Percentiles rank a stretch among this genome's conserved stretches.
Evolutionary conservation across 2,329 filamentous ascomycete species (phyloP).

Genomic region (Pestalotiopsis sp.): DNA sequence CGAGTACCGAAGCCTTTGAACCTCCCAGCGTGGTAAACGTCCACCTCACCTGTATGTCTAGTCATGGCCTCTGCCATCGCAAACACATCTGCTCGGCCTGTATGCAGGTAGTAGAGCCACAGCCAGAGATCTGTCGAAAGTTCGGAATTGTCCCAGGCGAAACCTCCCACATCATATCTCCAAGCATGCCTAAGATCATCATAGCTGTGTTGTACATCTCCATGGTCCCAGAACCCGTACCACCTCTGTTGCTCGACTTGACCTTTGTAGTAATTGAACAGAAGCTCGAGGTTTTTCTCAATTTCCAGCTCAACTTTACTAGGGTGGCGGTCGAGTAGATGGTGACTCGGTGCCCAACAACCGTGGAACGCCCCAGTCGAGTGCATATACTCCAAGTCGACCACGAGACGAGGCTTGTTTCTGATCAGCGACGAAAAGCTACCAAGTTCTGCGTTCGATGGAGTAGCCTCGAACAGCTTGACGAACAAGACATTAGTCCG

Average conservation of each 20-base stretch:
- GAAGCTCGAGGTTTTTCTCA: conserved; percentile 56
- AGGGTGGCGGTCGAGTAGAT: conserved; percentile 19
- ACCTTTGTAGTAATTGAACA: conserved; percentile 56
- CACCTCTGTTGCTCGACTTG: conserved; percentile 61
- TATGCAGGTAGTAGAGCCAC: conserved; percentile 65
- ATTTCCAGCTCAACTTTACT: conserved; percentile 39
- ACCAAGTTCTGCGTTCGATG: background rate
- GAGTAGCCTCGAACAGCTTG: background rate
- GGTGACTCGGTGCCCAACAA: background rate
- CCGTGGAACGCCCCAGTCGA: background rate
- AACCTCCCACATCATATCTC: conserved; percentile 68
- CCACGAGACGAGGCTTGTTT: background rate
- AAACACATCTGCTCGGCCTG: conserved; percentile 59
- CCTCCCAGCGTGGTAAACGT: conserved; percentile 61
- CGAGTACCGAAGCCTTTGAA: conserved; percentile 64
- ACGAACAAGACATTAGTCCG: background rate
- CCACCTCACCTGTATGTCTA: conserved; percentile 63
- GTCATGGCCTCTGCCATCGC: conserved; percentile 61
- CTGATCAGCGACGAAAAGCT: background rate
- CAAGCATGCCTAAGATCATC: conserved; percentile 61
- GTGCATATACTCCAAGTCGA: background rate
- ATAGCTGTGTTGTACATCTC: conserved; percentile 66
- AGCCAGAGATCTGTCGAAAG: conserved; percentile 65
- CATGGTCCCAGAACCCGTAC: conserved; percentile 67
- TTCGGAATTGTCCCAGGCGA: conserved; percentile 68